Conservation (phyloP, 2,329 filamentous ascomycete species). For the Cladophialophora exuberans region DNA sequence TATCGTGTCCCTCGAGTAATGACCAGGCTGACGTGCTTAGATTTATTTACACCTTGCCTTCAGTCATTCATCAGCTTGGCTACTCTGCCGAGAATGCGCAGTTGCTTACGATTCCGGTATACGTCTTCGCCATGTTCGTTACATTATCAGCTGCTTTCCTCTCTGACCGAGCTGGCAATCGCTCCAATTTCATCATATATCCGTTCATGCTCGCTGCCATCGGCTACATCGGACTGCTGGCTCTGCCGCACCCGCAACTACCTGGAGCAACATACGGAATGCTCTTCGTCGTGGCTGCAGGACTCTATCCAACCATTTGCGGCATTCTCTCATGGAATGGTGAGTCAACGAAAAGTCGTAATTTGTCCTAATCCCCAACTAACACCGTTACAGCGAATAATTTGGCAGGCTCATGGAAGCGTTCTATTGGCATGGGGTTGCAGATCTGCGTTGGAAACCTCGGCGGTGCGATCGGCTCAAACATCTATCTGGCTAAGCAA, state of each 20-base stretch:
- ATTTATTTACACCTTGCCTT: slow-evolving; percentile 26
- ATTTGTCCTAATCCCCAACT: too few relatives aligned
- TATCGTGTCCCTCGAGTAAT: neutral
- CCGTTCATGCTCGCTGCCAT: slow-evolving; percentile 38
- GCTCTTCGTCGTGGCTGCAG: slow-evolving; percentile 36
- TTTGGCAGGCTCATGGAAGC: slow-evolving; percentile 58
- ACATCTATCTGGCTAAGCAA: slow-evolving; percentile 25
- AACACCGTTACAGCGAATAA: slow-evolving; percentile 64
- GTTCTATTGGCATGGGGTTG: slow-evolving; percentile 67
- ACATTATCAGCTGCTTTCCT: slow-evolving; percentile 35
- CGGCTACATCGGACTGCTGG: slow-evolving; percentile 39
- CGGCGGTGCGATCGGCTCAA: slow-evolving; percentile 26
- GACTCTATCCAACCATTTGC: slow-evolving; percentile 51
- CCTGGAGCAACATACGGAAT: slow-evolving; percentile 35
- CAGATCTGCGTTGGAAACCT: slow-evolving; percentile 62
- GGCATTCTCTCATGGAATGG: slow-evolving; percentile 54
- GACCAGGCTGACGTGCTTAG: slow-evolving; percentile 15
- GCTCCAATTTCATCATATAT: slow-evolving; percentile 41
- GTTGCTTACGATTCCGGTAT: slow-evolving; percentile 40
- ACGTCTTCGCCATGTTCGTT: slow-evolving; percentile 35
- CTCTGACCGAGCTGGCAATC: slow-evolving; percentile 35
- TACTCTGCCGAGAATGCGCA: slow-evolving; percentile 26
- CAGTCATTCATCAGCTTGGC: slow-evolving; percentile 34
- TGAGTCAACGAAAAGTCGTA: too few relatives aligned
- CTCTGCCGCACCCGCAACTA: slow-evolving; percentile 30